Base-by-base conservation (phyloP, 331 rosid species). In the Acacia pycnantha region DNA sequence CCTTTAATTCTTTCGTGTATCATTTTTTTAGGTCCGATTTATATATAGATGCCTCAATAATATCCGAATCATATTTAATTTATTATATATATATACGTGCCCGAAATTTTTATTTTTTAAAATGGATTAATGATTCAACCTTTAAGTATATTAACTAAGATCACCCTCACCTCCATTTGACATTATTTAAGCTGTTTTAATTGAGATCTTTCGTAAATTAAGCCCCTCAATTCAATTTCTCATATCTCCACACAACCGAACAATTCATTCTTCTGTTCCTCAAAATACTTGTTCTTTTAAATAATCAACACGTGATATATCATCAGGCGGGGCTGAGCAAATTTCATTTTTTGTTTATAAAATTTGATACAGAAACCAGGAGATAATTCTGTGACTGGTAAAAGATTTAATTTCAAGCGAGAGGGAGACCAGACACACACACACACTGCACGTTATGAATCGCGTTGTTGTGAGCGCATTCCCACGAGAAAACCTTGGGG, bases 1-100 rank as follows among this genome's bases (percentile, higher is more conserved):
- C 43, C 78, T 85, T 78, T 71, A 11, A 56, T 21, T 78, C 33
- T 82, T 74, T 68, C 37, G 13, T 7, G 37, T 33, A 66, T 68
- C 14, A 12, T 43, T 73, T 24, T n/a, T 50, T 29, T 4, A 37
- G 10, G 24, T 70, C 58, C 31, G 1, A 29, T 6, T 64, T 64
- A 6, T 47, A 14, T 62, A 4, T 11, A 26, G 18, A 64, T 6
- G 46, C 33, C 22, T 71, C 19, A 18, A 73, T 27, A 18, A 21
- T 53, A 4, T 27, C 6, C 8, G 41, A 37, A 37, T 6, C 41
- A 37, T 37, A 37, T 37, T 37, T 37, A 6, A 5, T n/a, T n/a
- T n/a, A n/a, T n/a, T n/a, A n/a, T n/a, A n/a, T n/a, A n/a, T 6
- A 37, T 37, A 37, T 37, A 37, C 1, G 41, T 6, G 41, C 41